Conservation (phyloP, 2,329 filamentous ascomycete species). For the Fusarium proliferatum region DNA sequence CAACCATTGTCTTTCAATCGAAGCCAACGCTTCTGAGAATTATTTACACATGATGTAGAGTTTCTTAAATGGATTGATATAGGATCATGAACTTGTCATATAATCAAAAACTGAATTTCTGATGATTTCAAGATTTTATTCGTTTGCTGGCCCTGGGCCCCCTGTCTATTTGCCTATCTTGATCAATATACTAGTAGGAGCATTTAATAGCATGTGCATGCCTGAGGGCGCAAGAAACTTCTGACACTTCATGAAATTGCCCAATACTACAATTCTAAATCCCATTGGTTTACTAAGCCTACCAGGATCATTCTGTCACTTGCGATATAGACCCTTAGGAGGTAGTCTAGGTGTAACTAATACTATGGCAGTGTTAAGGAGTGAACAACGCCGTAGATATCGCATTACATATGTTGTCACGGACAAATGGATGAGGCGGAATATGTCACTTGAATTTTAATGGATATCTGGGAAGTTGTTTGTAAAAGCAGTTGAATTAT, state of each 20-base stretch:
- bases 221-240: not conserved
- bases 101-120: not conserved
- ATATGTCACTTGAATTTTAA: not conserved
- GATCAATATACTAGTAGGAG: too few species aligned
- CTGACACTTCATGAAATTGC: not conserved
- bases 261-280: not conserved
- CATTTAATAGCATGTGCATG: not conserved
- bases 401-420: not conserved
- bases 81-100: not conserved
- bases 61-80: not conserved
- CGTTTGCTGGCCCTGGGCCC: not conserved
- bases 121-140: too few species aligned
- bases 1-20: not conserved
- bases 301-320: not conserved
- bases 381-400: not conserved
- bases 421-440: not conserved
- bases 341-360: not conserved
- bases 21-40: not conserved
- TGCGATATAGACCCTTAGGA: not conserved
- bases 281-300: not conserved
- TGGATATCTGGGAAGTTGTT: not conserved
- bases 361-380: not conserved
- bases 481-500: constrained; percentile 14
- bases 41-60: not conserved
- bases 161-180: not conserved